Evolutionary conservation across 139 green algal species (phyloP).

Genomic region (Nannochloris sp.): DNA sequence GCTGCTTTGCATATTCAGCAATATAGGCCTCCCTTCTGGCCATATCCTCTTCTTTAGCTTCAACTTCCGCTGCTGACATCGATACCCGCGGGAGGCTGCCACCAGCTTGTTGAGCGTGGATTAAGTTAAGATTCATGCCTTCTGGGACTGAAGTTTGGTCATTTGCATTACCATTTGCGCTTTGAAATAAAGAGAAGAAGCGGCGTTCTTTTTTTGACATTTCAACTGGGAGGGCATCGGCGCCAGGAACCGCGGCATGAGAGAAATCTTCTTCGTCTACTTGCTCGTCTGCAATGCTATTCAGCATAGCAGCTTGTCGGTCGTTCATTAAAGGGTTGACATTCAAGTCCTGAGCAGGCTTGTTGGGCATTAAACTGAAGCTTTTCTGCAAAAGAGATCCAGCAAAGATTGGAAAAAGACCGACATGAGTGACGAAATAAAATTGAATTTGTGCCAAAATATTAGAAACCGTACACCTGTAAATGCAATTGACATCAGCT

Average conservation of each 20-base stretch:
- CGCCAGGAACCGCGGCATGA: neutral
- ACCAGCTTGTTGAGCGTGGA: neutral
- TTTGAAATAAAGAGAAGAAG: constrained; percentile 5
- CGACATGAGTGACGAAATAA: neutral
- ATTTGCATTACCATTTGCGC: neutral
- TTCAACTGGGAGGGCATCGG: neutral
- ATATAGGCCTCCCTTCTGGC: neutral
- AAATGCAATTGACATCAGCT: too few species aligned
- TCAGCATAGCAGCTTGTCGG: neutral
- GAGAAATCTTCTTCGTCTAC: neutral
- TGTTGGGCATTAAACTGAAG: neutral
- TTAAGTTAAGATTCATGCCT: neutral
- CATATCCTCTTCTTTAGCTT: constrained; percentile 7
- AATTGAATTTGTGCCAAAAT: neutral
- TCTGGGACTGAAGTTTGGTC: constrained; percentile 1
- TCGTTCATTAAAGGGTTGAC: neutral
- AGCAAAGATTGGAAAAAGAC: neutral
- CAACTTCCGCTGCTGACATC: neutral
- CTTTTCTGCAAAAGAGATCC: constrained; percentile 2
- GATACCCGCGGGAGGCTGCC: neutral
- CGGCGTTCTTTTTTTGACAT: neutral
- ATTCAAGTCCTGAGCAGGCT: neutral
- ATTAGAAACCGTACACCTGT: neutral
- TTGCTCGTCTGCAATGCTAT: neutral
- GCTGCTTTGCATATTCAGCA: neutral